Conservation (phyloP, 441 rosid species). For the Adansonia madagascariensis region DNA sequence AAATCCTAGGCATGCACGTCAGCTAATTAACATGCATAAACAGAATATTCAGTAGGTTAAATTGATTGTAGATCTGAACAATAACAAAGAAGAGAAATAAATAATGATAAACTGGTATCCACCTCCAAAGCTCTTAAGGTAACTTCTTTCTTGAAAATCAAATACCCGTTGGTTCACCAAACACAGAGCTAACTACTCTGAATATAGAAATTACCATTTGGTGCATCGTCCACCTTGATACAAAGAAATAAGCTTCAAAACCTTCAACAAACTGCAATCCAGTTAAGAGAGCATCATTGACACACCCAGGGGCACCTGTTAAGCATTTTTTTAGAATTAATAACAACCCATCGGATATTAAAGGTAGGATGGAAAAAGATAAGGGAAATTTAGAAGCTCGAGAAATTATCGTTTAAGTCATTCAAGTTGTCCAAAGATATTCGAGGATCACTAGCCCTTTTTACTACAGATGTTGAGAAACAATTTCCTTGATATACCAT, state of each 20-base stretch:
- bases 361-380: not conserved
- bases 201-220: slow-evolving; percentile 64
- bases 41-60: not conserved
- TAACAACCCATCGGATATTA: slow-evolving; percentile 4
- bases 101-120: not conserved
- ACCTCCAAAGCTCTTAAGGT: not conserved
- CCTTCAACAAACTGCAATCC: slow-evolving; percentile 95
- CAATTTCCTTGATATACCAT: not conserved
- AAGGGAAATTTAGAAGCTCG: not conserved
- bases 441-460: slow-evolving; percentile 1
- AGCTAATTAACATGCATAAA: not conserved
- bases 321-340: slow-evolving; percentile 28
- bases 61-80: not conserved
- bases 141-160: not conserved
- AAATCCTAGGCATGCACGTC: not conserved
- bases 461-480: not conserved
- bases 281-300: slow-evolving; percentile 84
- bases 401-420: not conserved
- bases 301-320: slow-evolving; percentile 87
- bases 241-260: slow-evolving; percentile 81
- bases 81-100: not conserved
- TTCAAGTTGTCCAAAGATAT: not conserved
- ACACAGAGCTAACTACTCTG: not conserved
- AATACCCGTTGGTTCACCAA: not conserved
- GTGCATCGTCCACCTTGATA: slow-evolving; percentile 91